Conservation (phyloP, 1,139 yeast species). For the Yamadazyma songkhlaensis region DNA sequence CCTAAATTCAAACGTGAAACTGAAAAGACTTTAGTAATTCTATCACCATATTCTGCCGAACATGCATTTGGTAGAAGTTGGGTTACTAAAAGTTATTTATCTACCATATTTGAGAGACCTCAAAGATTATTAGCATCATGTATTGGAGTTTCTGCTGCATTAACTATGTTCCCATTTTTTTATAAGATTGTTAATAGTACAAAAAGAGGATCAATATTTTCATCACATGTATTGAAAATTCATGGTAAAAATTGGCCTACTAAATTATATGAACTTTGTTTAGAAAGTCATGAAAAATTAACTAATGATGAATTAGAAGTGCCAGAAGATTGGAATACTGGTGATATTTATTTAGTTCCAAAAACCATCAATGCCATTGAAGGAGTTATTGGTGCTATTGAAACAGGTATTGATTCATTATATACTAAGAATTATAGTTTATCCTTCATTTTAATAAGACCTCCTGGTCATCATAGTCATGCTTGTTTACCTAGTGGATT, state of each 20-base stretch:
- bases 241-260: constrained; percentile 78
- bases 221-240: constrained; percentile 65
- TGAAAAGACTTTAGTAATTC: constrained; percentile 50
- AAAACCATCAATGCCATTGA: constrained; percentile 70
- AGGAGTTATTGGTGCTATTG: constrained; percentile 79
- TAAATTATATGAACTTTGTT: constrained; percentile 56
- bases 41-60: constrained; percentile 60
- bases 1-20: constrained; percentile 42
- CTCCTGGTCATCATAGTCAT: constrained; percentile 92
- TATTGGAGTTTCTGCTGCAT: constrained; percentile 75
- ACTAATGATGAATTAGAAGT: constrained; percentile 63
- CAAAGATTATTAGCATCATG: constrained; percentile 75
- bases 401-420: constrained; percentile 64
- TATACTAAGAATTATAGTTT: constrained; percentile 46
- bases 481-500: constrained; percentile 86
- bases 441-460: constrained; percentile 71
- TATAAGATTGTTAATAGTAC: constrained; percentile 52
- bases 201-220: constrained; percentile 44
- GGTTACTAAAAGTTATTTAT: constrained; percentile 66
- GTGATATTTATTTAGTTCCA: constrained; percentile 74
- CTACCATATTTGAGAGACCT: constrained; percentile 81
- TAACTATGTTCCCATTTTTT: constrained; percentile 64
- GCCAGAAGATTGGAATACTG: constrained; percentile 80
- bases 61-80: constrained; percentile 76
- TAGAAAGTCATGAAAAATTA: constrained; percentile 56